Conservation (phyloP, 139 green algal genomes). For the Chlamydomonas applanata region DNA sequence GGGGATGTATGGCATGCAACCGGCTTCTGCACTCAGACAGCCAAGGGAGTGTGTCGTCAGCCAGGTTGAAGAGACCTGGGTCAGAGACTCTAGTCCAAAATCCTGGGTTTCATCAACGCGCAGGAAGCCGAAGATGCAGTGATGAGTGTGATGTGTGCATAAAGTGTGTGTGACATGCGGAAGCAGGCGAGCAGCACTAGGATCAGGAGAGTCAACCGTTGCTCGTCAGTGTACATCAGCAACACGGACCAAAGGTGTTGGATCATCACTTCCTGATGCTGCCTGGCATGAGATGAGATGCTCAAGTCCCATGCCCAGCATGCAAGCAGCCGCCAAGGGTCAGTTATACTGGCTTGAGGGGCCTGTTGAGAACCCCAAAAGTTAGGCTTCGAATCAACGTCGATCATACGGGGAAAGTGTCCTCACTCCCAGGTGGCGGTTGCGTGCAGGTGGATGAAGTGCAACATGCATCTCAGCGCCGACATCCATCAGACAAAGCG, state of each 20-base stretch:
- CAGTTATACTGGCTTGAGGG: slow-evolving; percentile 51
- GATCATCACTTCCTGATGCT: slow-evolving; percentile 47
- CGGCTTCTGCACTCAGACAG: slow-evolving; percentile 69
- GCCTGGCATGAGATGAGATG: not conserved
- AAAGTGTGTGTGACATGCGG: not conserved
- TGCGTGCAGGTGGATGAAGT: not conserved
- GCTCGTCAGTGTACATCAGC: slow-evolving; percentile 66
- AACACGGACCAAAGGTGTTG: slow-evolving; percentile 76
- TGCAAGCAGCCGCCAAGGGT: slow-evolving; percentile 31
- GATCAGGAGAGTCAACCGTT: slow-evolving; percentile 30
- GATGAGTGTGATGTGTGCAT: not conserved
- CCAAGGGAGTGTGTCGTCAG: slow-evolving; percentile 68
- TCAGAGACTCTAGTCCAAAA: slow-evolving; percentile 87
- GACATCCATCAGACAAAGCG: slow-evolving; percentile 12
- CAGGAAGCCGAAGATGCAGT: not conserved
- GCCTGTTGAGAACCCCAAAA: slow-evolving; percentile 38
- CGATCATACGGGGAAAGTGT: slow-evolving; percentile 55
- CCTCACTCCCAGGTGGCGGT: slow-evolving; percentile 31
- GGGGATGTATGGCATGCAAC: not conserved
- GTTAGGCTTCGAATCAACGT: slow-evolving; percentile 38
- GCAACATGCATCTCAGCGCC: not conserved
- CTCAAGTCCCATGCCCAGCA: not conserved
- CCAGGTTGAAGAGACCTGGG: slow-evolving; percentile 42
- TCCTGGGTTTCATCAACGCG: slow-evolving; percentile 56
- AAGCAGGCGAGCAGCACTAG: not conserved